Evolutionary conservation across 2,329 filamentous ascomycete genomes (phyloP).

Genomic region (Cytospora paraplurivora): DNA sequence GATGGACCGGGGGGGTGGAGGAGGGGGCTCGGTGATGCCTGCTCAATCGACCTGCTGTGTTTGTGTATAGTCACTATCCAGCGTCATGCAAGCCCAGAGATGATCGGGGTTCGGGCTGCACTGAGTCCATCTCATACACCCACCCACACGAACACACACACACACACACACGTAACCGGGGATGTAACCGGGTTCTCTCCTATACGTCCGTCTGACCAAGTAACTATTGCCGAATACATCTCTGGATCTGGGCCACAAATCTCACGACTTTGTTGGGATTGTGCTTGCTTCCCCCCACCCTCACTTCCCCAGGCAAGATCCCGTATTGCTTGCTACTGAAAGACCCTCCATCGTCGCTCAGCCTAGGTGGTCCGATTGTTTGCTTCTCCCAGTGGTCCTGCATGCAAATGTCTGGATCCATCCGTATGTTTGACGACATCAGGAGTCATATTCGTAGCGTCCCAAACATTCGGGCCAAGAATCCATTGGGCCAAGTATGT

Average conservation of each 20-base stretch:
- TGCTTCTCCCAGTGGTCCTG: constrained; percentile 17
- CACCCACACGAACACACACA: neutral
- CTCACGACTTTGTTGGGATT: neutral
- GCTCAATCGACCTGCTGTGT: constrained; percentile 19
- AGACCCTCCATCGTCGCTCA: neutral
- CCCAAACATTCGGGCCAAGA: constrained; percentile 9
- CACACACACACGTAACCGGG: too few species aligned
- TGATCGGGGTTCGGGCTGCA: constrained; percentile 26
- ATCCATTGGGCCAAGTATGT: neutral
- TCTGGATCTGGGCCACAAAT: neutral
- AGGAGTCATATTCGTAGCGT: constrained; percentile 6
- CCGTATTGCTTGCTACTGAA: constrained; percentile 5
- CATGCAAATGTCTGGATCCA: constrained; percentile 7
- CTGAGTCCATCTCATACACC: constrained; percentile 16
- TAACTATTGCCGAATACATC: constrained; percentile 4
- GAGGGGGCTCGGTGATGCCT: constrained; percentile 10
- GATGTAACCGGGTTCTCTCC: neutral
- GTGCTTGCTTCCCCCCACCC: constrained; percentile 3
- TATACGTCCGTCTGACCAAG: constrained; percentile 14
- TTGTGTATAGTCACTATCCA: constrained; percentile 5
- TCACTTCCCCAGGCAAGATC: constrained; percentile 3
- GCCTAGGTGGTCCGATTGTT: constrained; percentile 12
- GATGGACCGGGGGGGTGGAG: neutral
- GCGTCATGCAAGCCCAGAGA: constrained; percentile 24
- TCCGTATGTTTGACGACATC: constrained; percentile 1